Conservation (phyloP, 371 early-diverging fungal species). For the Rhizopus microsporus region DNA sequence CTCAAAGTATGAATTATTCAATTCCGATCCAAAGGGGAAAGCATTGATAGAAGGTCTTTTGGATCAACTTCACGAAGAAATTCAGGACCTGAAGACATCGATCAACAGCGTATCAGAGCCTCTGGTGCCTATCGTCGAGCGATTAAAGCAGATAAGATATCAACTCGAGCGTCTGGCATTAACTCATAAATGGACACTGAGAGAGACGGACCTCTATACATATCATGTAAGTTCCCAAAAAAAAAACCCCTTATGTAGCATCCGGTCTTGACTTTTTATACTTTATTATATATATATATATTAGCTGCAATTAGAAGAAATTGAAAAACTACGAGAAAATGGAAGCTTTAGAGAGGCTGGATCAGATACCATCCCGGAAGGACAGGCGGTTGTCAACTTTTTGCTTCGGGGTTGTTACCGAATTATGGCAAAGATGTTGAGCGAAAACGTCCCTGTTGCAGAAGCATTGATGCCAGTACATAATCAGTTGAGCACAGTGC, state of each 20-base stretch:
- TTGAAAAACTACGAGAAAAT: conserved; percentile 65
- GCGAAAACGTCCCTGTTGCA: conserved; percentile 85
- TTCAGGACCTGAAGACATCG: conserved; percentile 77
- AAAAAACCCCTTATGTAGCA: not conserved
- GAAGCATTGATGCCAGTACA: conserved; percentile 84
- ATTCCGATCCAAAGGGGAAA: conserved; percentile 69
- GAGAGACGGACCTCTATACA: conserved; percentile 81
- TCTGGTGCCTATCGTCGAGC: conserved; percentile 71
- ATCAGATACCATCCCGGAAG: conserved; percentile 66
- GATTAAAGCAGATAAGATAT: conserved; percentile 72
- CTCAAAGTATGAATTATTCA: conserved; percentile 60
- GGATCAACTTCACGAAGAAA: conserved; percentile 81
- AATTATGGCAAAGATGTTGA: conserved; percentile 79
- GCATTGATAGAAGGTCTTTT: conserved; percentile 81
- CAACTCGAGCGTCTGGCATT: conserved; percentile 73
- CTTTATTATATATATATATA: not conserved
- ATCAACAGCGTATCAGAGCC: conserved; percentile 72
- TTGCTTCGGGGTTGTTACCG: conserved; percentile 87
- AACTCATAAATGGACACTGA: conserved; percentile 82
- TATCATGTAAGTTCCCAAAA: conserved; percentile 55
- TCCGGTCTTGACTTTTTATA: not conserved
- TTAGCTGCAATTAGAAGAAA: conserved; percentile 69
- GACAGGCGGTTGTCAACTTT: conserved; percentile 79
- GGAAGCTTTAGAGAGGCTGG: conserved; percentile 72
- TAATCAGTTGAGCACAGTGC: conserved; percentile 83